A percentile compares a stretch with the other conserved stretches of the same genome.
Conservation (phyloP, 441 rosid species). For the Populus trichocarpa region DNA sequence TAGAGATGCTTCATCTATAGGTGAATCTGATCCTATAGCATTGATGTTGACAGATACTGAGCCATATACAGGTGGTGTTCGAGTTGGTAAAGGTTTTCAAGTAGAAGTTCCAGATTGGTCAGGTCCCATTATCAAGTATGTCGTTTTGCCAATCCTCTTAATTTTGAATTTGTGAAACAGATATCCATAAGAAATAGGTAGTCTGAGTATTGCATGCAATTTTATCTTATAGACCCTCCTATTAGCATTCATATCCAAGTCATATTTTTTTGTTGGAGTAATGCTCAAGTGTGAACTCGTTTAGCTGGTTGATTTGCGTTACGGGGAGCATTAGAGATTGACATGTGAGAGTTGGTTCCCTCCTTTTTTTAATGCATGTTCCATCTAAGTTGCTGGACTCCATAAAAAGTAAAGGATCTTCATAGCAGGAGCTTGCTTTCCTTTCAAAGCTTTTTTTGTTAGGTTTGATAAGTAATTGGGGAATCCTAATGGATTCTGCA, state of each 20-base stretch:
- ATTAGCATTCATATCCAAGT: not conserved
- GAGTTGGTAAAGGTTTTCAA: constrained; percentile 85
- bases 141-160: constrained; percentile 16
- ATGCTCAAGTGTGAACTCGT: not conserved
- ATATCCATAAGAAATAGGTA: not conserved
- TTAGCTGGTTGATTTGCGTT: not conserved
- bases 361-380: not conserved
- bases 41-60: constrained; percentile 53
- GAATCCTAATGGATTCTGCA: not conserved
- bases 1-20: constrained; percentile 3
- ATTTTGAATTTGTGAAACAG: not conserved
- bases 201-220: not conserved
- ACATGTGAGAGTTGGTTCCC: not conserved
- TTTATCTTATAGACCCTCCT: not conserved
- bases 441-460: not conserved
- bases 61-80: constrained; percentile 47
- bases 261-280: not conserved
- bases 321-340: not conserved
- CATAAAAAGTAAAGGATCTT: not conserved
- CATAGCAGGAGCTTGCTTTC: not conserved
- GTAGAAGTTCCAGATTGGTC: constrained; percentile 85
- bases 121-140: constrained; percentile 57
- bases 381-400: not conserved
- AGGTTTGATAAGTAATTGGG: not conserved
- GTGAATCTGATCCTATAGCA: constrained; percentile 34